phyloP scores from a whole-genome alignment of 495 filamentous ascomycete species.

The Daldinia bambusicola region DNA sequence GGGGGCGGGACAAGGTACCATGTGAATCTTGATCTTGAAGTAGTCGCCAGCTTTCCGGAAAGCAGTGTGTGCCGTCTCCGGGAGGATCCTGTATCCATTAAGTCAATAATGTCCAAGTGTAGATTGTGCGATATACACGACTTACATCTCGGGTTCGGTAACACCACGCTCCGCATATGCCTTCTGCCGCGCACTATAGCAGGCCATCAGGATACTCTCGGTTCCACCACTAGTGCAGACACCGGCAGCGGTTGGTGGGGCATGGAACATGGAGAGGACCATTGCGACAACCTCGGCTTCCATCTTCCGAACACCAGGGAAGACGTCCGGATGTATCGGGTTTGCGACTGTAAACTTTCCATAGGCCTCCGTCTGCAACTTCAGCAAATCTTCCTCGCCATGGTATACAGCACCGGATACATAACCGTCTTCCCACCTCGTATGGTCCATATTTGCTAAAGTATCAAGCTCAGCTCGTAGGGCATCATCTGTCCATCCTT shows the following conservation, averaged over 20 bases:
- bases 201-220: conserved; percentile 96
- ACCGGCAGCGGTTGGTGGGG: conserved; percentile 82
- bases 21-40: conserved; percentile 93
- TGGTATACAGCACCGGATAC: conserved; percentile 98
- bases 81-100: conserved; percentile 75
- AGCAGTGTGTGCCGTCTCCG: conserved; percentile 92
- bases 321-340: conserved; percentile 98
- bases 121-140: conserved; percentile 4
- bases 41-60: conserved; percentile 96
- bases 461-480: conserved; percentile 82
- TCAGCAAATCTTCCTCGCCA: conserved; percentile 83
- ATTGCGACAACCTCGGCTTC: conserved; percentile 98
- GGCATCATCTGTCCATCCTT: conserved; percentile 84
- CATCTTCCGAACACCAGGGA: conserved; percentile 98
- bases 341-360: conserved; percentile 95
- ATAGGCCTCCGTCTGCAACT: conserved; percentile 91
- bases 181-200: conserved; percentile 87
- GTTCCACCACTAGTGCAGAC: conserved; percentile 94
- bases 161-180: conserved; percentile 84
- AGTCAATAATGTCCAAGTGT: conserved; percentile 10
- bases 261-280: conserved; percentile 92
- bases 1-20: conserved; percentile 88
- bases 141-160: conserved; percentile 94
- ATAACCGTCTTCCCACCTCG: conserved; percentile 93
- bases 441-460: conserved; percentile 88